Base-by-base conservation (phyloP, 768 basidiomycete species). In the Leccinum subtestaceum region DNA sequence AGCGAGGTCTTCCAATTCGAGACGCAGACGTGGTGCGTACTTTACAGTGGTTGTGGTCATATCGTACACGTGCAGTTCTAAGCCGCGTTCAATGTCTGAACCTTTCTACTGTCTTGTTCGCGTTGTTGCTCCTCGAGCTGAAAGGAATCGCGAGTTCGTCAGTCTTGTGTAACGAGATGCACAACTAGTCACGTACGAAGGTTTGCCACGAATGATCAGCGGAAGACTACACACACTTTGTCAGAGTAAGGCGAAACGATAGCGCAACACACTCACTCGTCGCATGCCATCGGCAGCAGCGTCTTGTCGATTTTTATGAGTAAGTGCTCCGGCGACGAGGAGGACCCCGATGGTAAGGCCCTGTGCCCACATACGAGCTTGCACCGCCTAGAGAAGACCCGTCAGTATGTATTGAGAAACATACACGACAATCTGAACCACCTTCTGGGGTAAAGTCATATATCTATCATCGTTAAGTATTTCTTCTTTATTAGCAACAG, bases 331-430 rank as follows among this genome's bases (percentile, higher is more conserved):
- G 13, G 89, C 89, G 4, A 75, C 86, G 57, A 91, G 79, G 29
- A 92, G 73, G 25, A 91, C 78, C 38, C 88, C 89, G 48, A 93
- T 84, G 0, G 90, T 93, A 58, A 92, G 70, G 4, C 88, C 90
- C 63, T 93, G 90, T 4, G 90, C 90, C 89, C 89, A 92, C 87
- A 92, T 88, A 81, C 91, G 89, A 32, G 87, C 89, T 72, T 93
- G 91, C 3, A 93, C 91, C 27, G 91, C 76, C 79, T 79, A 43
- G 59, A 43, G 59, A 83, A 81, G 15, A 75, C 66, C 79, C 77
- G 11, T 62, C 47, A 65, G 59, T 19, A 43, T 5, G 27, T 2
- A n/a, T 19, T n/a, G 21, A 29, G 4, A 31, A 7, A 17, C 1
- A 12, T 2, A 10, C 21, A 6, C 17, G 21, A 21, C 10, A 34